Conservation (phyloP, 2,329 filamentous ascomycete genomes). For the Pseudogymnoascus sp. region DNA sequence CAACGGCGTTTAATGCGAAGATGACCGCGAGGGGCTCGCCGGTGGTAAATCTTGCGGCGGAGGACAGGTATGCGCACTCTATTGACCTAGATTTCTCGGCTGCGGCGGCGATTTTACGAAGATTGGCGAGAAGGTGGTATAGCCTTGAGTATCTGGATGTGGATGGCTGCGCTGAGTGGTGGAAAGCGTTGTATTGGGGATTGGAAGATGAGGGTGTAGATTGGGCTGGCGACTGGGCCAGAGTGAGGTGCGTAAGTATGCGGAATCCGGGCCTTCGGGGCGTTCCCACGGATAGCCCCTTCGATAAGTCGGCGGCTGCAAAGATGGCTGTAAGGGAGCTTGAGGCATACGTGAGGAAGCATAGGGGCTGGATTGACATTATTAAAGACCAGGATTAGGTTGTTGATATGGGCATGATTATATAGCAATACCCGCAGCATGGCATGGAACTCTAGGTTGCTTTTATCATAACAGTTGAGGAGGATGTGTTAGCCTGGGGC, state of each 20-base stretch:
- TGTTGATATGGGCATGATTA: neutral
- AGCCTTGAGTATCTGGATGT: constrained; percentile 53
- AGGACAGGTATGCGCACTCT: constrained; percentile 48
- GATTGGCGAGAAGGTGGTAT: constrained; percentile 47
- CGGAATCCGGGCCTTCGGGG: neutral
- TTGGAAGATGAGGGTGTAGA: neutral
- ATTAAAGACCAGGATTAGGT: neutral
- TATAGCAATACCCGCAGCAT: neutral
- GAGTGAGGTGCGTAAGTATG: neutral
- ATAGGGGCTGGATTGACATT: neutral
- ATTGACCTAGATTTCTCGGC: constrained; percentile 54
- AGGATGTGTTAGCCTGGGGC: neutral
- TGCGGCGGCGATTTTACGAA: constrained; percentile 46
- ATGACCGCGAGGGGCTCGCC: constrained; percentile 37
- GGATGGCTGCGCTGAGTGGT: constrained; percentile 51
- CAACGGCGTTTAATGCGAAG: constrained; percentile 35
- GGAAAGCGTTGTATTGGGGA: constrained; percentile 17
- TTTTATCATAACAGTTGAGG: neutral
- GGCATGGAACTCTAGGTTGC: neutral
- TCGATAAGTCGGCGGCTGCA: neutral
- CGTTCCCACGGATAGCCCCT: neutral
- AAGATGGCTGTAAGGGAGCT: neutral
- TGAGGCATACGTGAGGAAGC: neutral
- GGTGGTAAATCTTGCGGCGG: constrained; percentile 44
- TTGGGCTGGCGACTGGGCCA: neutral